A percentile compares a stretch with the other conserved stretches of the same genome.
These are phyloP conservation scores for Ogataea polymorpha DNA, from an alignment of 805 yeast species.

Conservation along the genomic window DNA sequence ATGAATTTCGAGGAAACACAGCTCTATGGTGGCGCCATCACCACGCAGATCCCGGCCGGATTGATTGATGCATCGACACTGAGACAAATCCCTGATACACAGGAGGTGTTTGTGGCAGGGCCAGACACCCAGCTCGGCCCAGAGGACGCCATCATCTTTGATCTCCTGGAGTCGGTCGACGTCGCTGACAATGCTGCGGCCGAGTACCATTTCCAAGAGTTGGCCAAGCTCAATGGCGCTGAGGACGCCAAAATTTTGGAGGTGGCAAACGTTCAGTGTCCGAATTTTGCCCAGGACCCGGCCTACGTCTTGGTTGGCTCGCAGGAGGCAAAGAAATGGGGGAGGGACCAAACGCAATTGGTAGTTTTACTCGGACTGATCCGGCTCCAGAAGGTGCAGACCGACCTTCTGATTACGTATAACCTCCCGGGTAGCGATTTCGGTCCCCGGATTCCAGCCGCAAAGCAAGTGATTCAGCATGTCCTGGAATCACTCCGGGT, in stretches of 20 bases:
- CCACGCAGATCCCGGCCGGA: constrained; percentile 52
- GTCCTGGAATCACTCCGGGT: constrained; percentile 34
- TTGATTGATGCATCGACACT: constrained; percentile 74
- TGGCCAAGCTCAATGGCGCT: constrained; percentile 41
- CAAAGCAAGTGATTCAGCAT: constrained; percentile 24
- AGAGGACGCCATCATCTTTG: constrained; percentile 62
- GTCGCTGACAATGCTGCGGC: constrained; percentile 38
- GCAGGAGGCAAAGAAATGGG: constrained; percentile 53
- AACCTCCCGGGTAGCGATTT: constrained; percentile 50
- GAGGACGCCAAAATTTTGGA: constrained; percentile 9
- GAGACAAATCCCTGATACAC: constrained; percentile 88
- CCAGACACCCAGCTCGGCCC: constrained; percentile 29
- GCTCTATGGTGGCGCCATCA: constrained; percentile 83
- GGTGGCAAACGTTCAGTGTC: constrained; percentile 4
- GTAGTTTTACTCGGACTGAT: constrained; percentile 56
- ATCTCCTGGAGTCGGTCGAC: constrained; percentile 53
- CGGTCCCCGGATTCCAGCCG: constrained; percentile 32
- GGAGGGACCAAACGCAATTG: constrained; percentile 36
- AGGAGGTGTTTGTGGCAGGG: constrained; percentile 71
- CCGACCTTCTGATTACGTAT: constrained; percentile 61
- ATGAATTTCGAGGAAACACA: constrained; percentile 23
- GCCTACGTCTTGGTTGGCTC: constrained; percentile 36
- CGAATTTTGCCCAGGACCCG: constrained; percentile 19
- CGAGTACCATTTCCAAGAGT: constrained; percentile 53
- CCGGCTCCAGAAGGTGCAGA: constrained; percentile 45